phyloP scores from a whole-genome alignment of 2,329 filamentous ascomycete genomes.

The Cercospora zeae-maydis region DNA sequence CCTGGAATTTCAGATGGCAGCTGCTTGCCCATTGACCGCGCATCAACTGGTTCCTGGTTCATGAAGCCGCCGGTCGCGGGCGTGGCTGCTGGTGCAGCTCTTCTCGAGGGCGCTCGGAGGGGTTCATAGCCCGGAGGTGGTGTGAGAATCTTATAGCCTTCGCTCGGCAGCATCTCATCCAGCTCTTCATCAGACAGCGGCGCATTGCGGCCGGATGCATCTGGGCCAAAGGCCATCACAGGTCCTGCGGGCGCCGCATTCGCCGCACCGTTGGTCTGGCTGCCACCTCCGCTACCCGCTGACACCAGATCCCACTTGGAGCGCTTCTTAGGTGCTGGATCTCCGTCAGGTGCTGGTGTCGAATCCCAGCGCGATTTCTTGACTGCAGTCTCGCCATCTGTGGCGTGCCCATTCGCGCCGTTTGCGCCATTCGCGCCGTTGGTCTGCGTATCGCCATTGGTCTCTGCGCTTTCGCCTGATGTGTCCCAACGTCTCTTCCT shows the following conservation, averaged over 20 bases:
- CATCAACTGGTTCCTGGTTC: conserved; percentile 92
- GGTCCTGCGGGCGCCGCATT: conserved; percentile 18
- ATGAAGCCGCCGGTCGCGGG: conserved; percentile 80
- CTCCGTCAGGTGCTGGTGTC: conserved; percentile 52
- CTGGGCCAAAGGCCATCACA: conserved; percentile 67
- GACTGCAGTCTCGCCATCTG: conserved; percentile 29
- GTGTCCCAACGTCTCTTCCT: conserved; percentile 95
- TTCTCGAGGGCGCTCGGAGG: conserved; percentile 70
- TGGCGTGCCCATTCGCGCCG: conserved; percentile 17
- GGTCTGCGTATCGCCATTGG: conserved; percentile 20
- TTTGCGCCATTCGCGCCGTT: conserved; percentile 9
- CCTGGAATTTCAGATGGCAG: conserved; percentile 94
- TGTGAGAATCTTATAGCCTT: conserved; percentile 88
- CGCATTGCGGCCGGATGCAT: conserved; percentile 74
- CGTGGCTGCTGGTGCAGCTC: conserved; percentile 68
- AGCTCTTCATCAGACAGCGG: conserved; percentile 90
- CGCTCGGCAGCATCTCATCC: conserved; percentile 81
- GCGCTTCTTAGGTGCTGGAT: conserved; percentile 65
- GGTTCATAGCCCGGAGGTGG: conserved; percentile 91
- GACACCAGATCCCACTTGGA: conserved; percentile 93
- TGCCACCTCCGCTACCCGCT: conserved; percentile 59
- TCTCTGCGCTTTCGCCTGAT: conserved; percentile 42
- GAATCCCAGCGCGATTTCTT: conserved; percentile 89
- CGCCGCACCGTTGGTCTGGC: conserved; percentile 70
- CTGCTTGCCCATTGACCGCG: conserved; percentile 78